phyloP scores from a whole-genome alignment of 805 yeast genomes.

The Torulaspora quercuum region DNA sequence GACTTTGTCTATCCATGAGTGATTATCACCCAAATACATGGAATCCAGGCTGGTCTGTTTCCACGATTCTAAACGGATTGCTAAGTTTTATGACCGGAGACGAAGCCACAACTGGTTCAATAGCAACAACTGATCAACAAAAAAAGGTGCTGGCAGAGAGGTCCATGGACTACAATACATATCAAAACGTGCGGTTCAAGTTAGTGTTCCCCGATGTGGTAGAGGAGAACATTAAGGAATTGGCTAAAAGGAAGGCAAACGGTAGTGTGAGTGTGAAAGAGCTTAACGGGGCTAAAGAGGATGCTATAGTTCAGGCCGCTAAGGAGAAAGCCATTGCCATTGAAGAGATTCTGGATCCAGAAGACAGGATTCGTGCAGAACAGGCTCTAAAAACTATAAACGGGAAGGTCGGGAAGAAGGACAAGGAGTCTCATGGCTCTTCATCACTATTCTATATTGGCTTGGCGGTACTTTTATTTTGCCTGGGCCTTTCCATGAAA shows the following conservation, averaged over 20 bases:
- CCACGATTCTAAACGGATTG: slow-evolving; percentile 82
- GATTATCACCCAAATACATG: slow-evolving; percentile 93
- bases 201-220: slow-evolving; percentile 69
- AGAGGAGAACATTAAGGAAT: slow-evolving; percentile 29
- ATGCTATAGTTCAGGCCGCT: slow-evolving; percentile 32
- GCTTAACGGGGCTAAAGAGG: slow-evolving; percentile 14
- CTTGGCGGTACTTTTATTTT: slow-evolving; percentile 36
- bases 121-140: slow-evolving; percentile 56
- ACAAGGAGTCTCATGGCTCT: slow-evolving; percentile 12
- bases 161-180: slow-evolving; percentile 58
- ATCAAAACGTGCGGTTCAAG: slow-evolving; percentile 54
- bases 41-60: slow-evolving; percentile 96
- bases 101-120: slow-evolving; percentile 82
- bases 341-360: slow-evolving; percentile 55
- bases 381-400: slow-evolving; percentile 25
- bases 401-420: slow-evolving; percentile 9
- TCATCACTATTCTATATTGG: slow-evolving; percentile 32
- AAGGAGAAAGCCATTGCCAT: slow-evolving; percentile 35
- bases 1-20: slow-evolving; percentile 87
- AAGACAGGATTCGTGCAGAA: slow-evolving; percentile 60
- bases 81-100: slow-evolving; percentile 89
- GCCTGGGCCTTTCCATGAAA: slow-evolving; percentile 35
- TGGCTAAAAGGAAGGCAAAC: slow-evolving; percentile 24
- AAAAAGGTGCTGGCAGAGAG: slow-evolving; percentile 56
- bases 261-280: slow-evolving; percentile 9